Conservation (phyloP, 1,284 basidiomycete species). For the Cutaneotrichosporon sp. region DNA sequence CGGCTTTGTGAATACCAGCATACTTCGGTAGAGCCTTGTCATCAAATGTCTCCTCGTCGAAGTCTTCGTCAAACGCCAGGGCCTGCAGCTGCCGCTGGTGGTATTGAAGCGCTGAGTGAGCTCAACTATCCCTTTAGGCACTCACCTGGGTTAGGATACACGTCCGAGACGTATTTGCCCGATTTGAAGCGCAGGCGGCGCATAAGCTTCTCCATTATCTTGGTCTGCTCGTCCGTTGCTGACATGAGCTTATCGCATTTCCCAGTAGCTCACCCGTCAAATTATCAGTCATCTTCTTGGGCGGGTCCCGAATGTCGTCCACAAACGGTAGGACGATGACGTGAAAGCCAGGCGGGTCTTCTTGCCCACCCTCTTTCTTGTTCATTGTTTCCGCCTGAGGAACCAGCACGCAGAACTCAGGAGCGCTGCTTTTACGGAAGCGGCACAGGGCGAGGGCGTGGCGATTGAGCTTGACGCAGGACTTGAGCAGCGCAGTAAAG, state of each 20-base stretch:
- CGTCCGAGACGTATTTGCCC: conserved; percentile 75
- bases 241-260: conserved; percentile 4
- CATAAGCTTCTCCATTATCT: conserved; percentile 68
- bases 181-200: conserved; percentile 72
- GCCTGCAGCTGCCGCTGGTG: conserved; percentile 89
- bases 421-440: conserved; percentile 66
- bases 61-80: conserved; percentile 83
- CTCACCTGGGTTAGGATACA: conserved; percentile 86
- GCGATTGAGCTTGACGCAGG: conserved; percentile 74
- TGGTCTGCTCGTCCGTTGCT: conserved; percentile 66
- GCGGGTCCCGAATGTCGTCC: conserved; percentile 82
- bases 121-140: conserved; percentile 14
- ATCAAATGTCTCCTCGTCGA: conserved; percentile 65
- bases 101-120: conserved; percentile 57
- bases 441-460: conserved; percentile 73
- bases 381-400: conserved; percentile 79
- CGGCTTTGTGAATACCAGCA: conserved; percentile 74
- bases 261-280: conserved; percentile 53
- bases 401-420: conserved; percentile 76
- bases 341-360: conserved; percentile 85
- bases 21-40: conserved; percentile 76
- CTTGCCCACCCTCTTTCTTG: conserved; percentile 62
- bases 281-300: conserved; percentile 47
- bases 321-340: conserved; percentile 85
- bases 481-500: conserved; percentile 78